Percentiles rank a stretch among this genome's conserved stretches.
phyloP scores from a whole-genome alignment of 805 yeast species.

The Candida qinlingensis region DNA sequence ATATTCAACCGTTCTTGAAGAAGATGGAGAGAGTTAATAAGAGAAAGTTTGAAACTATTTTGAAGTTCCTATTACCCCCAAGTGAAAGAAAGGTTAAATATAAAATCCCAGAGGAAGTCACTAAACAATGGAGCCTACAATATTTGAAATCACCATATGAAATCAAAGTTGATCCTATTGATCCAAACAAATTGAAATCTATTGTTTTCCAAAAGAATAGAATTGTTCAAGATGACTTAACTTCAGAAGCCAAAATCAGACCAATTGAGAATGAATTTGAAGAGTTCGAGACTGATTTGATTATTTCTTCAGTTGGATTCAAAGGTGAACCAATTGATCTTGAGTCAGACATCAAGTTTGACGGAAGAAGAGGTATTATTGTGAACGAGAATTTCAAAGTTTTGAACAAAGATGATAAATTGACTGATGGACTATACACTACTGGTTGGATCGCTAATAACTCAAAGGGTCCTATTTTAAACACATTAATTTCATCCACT shows the following conservation, averaged over 20 bases:
- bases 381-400: slow-evolving; percentile 43
- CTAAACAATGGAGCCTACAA: slow-evolving; percentile 54
- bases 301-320: slow-evolving; percentile 82
- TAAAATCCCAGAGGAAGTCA: slow-evolving; percentile 9
- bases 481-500: slow-evolving; percentile 82
- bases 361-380: slow-evolving; percentile 37
- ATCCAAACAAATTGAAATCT: slow-evolving; percentile 35
- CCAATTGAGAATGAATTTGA: slow-evolving; percentile 22
- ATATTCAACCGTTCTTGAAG: slow-evolving; percentile 23
- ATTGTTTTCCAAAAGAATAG: slow-evolving; percentile 47
- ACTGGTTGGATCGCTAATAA: slow-evolving; percentile 91
- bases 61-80: slow-evolving; percentile 40
- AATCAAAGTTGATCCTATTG: slow-evolving; percentile 31
- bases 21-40: slow-evolving; percentile 45
- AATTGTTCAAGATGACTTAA: slow-evolving; percentile 33
- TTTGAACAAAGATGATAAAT: slow-evolving; percentile 19
- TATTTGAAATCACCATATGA: slow-evolving; percentile 64
- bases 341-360: slow-evolving; percentile 45
- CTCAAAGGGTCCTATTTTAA: slow-evolving; percentile 84
- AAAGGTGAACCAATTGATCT: slow-evolving; percentile 54
- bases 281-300: slow-evolving; percentile 49
- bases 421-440: slow-evolving; percentile 55
- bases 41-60: slow-evolving; percentile 58
- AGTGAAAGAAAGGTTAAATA: slow-evolving; percentile 23
- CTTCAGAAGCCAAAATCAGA: slow-evolving; percentile 21